Base-by-base conservation (phyloP, 2,329 filamentous ascomycete species). In the Penicillium brevicompactum region DNA sequence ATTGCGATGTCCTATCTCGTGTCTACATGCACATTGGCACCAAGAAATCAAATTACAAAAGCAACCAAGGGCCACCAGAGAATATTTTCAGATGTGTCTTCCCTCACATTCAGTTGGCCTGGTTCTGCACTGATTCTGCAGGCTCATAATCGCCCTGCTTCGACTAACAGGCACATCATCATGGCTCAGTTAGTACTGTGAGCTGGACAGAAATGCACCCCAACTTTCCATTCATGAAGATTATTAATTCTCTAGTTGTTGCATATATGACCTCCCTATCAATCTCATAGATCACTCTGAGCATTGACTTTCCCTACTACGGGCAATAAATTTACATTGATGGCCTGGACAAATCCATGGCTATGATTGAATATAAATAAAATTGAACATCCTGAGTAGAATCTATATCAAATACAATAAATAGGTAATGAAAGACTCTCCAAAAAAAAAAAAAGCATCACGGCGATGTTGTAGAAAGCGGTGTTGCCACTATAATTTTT, bases 401-500 rank as follows among this genome's bases (percentile, higher is more conserved):
- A 18, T 18, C 18, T 10, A 9, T n/a, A 46, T 34, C 10, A 34
- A 13, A 34, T 34, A 13, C 32, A 40, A 31, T 38, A 31, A 41
- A 14, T 24, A 14, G 10, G 14, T 16, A 40, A 27, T 16, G 13
- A 18, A 4, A 27, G 14, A 30, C 2, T 8, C 6, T 6, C 11
- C 27, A 13, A 37, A 41, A 24, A 30, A 18, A 30, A 18, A 46
- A 38, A n/a, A 18, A 46, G 18, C 31, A 30, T 51, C 1, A 22
- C 30, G 24, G 42, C 49, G 40, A 44, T 55, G 44, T 38, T 37
- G 47, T 65, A 63, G 62, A 62, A 53, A 58, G 52, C 49, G 46
- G 44, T 55, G 45, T 65, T 64, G 64, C 63, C 63, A 62, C 63
- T 60, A 55, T 61, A 58, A 63, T 64, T 67, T 67, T 67, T 65